phyloP scores from a whole-genome alignment of 805 yeast species.

The Cyberlindnera veronae region DNA sequence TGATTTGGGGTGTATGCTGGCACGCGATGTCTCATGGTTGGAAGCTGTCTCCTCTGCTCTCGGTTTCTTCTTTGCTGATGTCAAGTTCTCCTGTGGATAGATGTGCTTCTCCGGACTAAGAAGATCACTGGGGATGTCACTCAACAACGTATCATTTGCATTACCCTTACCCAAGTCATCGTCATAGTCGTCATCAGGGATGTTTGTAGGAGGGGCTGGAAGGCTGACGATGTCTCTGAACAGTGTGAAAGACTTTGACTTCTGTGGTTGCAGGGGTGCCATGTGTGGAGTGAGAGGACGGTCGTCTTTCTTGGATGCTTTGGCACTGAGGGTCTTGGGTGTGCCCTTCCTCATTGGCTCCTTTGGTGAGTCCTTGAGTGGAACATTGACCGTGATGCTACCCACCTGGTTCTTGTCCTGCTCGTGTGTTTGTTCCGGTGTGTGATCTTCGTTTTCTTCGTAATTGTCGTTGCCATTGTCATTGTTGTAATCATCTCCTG shows the following conservation, averaged over 20 bases:
- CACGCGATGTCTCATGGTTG: background rate
- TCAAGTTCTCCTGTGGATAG: slow-evolving; percentile 19
- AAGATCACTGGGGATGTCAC: slow-evolving; percentile 24
- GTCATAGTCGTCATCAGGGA: slow-evolving; percentile 6
- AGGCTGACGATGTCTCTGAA: background rate
- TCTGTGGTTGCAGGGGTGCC: background rate
- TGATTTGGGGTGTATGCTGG: background rate
- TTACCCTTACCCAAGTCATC: slow-evolving; percentile 1
- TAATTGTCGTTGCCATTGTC: background rate
- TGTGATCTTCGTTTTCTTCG: too few relatives aligned
- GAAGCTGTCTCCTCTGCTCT: background rate
- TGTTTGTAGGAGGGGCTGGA: background rate
- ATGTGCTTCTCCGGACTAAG: slow-evolving; percentile 27
- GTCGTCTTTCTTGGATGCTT: slow-evolving; percentile 2
- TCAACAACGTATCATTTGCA: slow-evolving; percentile 18
- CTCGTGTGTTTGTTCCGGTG: too few relatives aligned
- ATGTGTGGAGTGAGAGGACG: background rate
- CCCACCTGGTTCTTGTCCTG: too few relatives aligned
- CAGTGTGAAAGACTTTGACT: slow-evolving; percentile 8
- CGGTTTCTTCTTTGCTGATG: background rate
- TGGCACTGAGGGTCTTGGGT: slow-evolving; percentile 13
- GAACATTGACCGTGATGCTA: slow-evolving; percentile 14
- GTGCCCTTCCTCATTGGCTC: slow-evolving; percentile 25
- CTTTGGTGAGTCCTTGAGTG: slow-evolving; percentile 22
- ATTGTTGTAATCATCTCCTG: slow-evolving; percentile 16